Conservation (phyloP, 805 yeast genomes). For the Candida easanensis region DNA sequence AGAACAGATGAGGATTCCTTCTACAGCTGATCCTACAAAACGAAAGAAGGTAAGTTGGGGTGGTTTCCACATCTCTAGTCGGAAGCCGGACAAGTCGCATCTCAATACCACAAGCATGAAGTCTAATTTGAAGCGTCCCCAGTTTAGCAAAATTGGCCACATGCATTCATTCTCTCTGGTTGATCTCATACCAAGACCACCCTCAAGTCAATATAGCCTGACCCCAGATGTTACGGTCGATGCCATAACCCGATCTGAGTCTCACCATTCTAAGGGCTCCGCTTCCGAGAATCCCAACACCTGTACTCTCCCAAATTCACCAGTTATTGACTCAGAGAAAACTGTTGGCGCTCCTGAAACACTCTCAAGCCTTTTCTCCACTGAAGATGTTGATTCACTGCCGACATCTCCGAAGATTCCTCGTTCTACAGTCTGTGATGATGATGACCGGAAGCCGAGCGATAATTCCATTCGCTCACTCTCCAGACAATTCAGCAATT, state of each 20-base stretch:
- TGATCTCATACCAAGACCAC: slow-evolving; percentile 7
- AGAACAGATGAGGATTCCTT: slow-evolving; percentile 1
- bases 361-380: slow-evolving; percentile 7
- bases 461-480: slow-evolving; percentile 8
- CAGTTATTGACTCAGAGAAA: not conserved
- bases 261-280: not conserved
- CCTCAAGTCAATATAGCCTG: slow-evolving; percentile 26
- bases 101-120: not conserved
- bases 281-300: too few species aligned
- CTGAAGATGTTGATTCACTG: not conserved
- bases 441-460: not conserved
- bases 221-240: slow-evolving; percentile 21
- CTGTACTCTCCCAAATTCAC: not conserved
- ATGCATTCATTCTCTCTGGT: not conserved
- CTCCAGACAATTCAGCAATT: slow-evolving; percentile 10
- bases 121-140: slow-evolving; percentile 6
- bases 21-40: slow-evolving; percentile 7
- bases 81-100: not conserved
- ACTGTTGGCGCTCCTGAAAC: not conserved
- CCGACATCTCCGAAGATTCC: slow-evolving; percentile 1
- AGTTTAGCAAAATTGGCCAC: not conserved
- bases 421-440: not conserved
- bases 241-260: not conserved
- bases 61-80: not conserved
- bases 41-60: slow-evolving; percentile 10